Conservation (phyloP, 2,329 filamentous ascomycete genomes). For the Fusarium ambrosium region DNA sequence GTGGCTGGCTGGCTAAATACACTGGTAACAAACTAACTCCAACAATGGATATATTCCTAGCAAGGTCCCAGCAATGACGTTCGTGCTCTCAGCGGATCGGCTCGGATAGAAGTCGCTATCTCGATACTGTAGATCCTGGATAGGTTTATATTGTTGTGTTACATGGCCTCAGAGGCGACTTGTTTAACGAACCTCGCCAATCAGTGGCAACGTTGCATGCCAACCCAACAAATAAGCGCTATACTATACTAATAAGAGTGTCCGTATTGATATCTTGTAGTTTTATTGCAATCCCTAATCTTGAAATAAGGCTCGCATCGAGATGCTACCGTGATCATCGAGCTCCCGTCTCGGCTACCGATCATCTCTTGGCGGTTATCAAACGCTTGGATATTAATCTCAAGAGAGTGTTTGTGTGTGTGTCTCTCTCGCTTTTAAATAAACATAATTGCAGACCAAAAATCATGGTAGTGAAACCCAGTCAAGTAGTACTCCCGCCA, state of each 20-base stretch:
- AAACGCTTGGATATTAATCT: neutral
- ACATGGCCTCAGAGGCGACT: neutral
- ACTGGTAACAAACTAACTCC: neutral
- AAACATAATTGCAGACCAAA: neutral
- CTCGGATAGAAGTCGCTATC: neutral
- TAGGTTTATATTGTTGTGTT: neutral
- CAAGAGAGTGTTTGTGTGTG: neutral
- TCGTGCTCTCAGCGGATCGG: neutral
- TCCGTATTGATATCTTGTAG: neutral
- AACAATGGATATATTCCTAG: neutral
- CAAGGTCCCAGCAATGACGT: neutral
- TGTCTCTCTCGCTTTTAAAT: neutral
- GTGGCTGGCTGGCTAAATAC: neutral
- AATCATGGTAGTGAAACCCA: neutral
- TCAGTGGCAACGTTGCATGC: neutral
- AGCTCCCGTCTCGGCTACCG: neutral
- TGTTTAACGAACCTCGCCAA: neutral
- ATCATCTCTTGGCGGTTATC: neutral
- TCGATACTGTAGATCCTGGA: neutral
- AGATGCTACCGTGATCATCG: neutral
- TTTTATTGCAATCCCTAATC: neutral
- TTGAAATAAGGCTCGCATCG: neutral
- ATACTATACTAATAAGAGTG: neutral
- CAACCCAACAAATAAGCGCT: neutral
- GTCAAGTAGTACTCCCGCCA: neutral